phyloP scores from a whole-genome alignment of 495 filamentous ascomycete species.

The Penicillium paxilli region DNA sequence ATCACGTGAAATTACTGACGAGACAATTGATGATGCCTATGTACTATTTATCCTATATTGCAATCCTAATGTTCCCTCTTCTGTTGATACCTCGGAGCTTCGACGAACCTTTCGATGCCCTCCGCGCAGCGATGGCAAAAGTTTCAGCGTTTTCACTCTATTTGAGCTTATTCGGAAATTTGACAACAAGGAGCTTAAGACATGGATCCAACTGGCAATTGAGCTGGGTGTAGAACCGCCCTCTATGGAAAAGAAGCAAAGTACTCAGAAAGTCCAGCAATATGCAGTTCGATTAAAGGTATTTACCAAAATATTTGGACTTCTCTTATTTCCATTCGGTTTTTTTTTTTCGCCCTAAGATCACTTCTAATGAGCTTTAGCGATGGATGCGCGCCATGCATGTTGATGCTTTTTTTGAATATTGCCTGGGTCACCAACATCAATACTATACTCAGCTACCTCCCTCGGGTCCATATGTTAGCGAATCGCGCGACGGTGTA shows the following conservation, averaged over 20 bases:
- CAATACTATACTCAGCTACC: conserved; percentile 85
- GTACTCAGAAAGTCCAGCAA: conserved; percentile 95
- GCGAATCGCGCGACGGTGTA: conserved; percentile 79
- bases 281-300: conserved; percentile 95
- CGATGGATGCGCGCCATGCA: conserved; percentile 99
- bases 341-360: conserved; percentile 8
- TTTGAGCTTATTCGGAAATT: conserved; percentile 82
- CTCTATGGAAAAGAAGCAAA: conserved; percentile 80
- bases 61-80: conserved; percentile 71
- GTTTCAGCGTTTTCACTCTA: conserved; percentile 79
- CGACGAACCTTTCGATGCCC: conserved; percentile 79
- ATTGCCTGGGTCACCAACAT: conserved; percentile 76
- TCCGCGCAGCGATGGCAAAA: conserved; percentile 91
- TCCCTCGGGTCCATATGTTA: conserved; percentile 55
- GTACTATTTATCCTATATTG: conserved; percentile 89
- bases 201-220: conserved; percentile 89
- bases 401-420: conserved; percentile 95
- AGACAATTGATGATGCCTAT: conserved; percentile 84
- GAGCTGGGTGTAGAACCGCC: conserved; percentile 90
- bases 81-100: conserved; percentile 72
- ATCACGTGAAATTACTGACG: conserved; percentile 65
- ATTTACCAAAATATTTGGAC: no score
- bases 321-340: no score
- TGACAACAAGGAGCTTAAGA: conserved; percentile 88
- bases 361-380: conserved; percentile 41